Percentiles rank a stretch among this genome's conserved stretches.
These are phyloP conservation scores for Cytospora piceicola DNA, from an alignment of 2,329 filamentous ascomycete genomes.

Conservation along the genomic window DNA sequence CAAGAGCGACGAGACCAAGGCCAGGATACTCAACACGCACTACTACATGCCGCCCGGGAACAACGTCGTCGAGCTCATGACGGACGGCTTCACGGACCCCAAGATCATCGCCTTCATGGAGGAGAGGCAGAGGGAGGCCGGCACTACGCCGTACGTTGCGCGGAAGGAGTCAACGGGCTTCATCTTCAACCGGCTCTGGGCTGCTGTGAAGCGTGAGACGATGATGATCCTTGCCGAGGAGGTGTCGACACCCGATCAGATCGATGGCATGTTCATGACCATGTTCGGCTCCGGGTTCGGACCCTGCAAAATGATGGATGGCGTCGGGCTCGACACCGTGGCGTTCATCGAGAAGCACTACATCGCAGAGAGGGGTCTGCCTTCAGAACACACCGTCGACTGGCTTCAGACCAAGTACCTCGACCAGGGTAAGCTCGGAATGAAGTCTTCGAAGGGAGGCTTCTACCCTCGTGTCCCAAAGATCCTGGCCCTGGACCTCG, in stretches of 20 bases:
- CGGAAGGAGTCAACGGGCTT: slow-evolving; percentile 40
- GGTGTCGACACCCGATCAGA: slow-evolving; percentile 39
- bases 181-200: slow-evolving; percentile 44
- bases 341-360: slow-evolving; percentile 38
- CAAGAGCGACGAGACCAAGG: slow-evolving; percentile 39
- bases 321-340: slow-evolving; percentile 41
- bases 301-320: slow-evolving; percentile 42
- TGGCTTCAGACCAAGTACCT: slow-evolving; percentile 51
- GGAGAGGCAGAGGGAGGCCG: slow-evolving; percentile 36
- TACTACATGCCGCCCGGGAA: slow-evolving; percentile 41
- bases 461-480: slow-evolving; percentile 39
- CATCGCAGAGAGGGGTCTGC: slow-evolving; percentile 48
- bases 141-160: slow-evolving; percentile 36
- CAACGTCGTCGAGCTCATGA: slow-evolving; percentile 43
- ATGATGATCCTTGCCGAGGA: slow-evolving; percentile 39
- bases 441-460: slow-evolving; percentile 47
- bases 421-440: slow-evolving; percentile 50
- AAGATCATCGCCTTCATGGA: slow-evolving; percentile 39
- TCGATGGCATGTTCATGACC: slow-evolving; percentile 34
- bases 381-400: slow-evolving; percentile 45
- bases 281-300: slow-evolving; percentile 33
- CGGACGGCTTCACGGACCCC: slow-evolving; percentile 37
- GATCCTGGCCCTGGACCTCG: slow-evolving; percentile 38
- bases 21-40: slow-evolving; percentile 41
- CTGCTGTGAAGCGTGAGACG: slow-evolving; percentile 42